Base-by-base conservation (phyloP, 352 stramenopile genomes). In the Phytophthora pistaciae region DNA sequence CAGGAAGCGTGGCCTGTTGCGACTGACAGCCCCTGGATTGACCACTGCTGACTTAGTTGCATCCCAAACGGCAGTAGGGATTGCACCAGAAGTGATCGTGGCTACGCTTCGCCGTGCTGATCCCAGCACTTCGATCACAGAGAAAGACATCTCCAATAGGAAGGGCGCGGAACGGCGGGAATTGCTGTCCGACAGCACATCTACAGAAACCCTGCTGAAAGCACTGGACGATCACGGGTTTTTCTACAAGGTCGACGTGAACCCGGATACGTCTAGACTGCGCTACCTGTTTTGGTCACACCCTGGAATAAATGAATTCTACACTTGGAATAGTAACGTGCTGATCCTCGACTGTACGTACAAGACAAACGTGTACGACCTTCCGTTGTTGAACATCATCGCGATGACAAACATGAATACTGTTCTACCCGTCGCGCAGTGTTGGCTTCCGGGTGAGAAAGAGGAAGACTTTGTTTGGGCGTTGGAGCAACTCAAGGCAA, bases 311-410 rank as follows among this genome's bases (percentile, higher is more conserved):
- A 29, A 20, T 3, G 31, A 5, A 8, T 23, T 33, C 20, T 56
- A 18, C 49, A 56, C 20, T 14, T 29, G 10, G 49, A 20, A 56
- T 21, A 29, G 18, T 18, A 8, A 56, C 18, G 50, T 66, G 38
- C 11, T 60, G 20, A 21, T 66, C 18, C 38, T 68, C 25, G 60
- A 68, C 20, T 68, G 60, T 20, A 68, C 50, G 0, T 68, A 68
- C 60, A 68, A 68, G 18, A 68, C 52, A 0, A 68, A 56, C 52
- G 16, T 38, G n/a, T 68, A 46, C 25, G 27, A 68, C 21, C 38
- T 68, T 20, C 61, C 61, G 1, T 25, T 61, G 5, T n/a, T 61
- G 8, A 68, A 68, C 27, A n/a, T 61, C 3, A 68, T 68, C 8
- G 14, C 52, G 1, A 20, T 68, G n/a, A 61, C 40, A 5, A 44